Evolutionary conservation across 2,329 filamentous ascomycete species (phyloP).

Genomic region (Leptographium galeiforme): DNA sequence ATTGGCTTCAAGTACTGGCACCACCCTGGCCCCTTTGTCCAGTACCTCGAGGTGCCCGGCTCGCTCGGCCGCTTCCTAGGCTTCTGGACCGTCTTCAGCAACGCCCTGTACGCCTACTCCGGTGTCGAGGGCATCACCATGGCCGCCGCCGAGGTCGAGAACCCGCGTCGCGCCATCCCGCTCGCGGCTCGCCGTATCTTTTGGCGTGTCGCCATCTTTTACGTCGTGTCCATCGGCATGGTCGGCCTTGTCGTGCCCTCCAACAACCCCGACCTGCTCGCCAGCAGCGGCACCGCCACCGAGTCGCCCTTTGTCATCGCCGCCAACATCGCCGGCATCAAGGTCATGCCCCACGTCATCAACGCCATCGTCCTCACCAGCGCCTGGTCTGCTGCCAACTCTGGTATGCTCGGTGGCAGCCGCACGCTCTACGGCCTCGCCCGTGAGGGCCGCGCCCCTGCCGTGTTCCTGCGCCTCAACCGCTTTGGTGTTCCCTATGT

Average conservation of each 20-base stretch:
- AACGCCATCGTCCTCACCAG: constrained; percentile 65
- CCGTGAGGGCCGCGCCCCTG: constrained; percentile 42
- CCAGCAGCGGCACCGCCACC: constrained; percentile 21
- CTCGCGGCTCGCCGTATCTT: constrained; percentile 14
- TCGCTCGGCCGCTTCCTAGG: constrained; percentile 26
- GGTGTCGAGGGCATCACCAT: constrained; percentile 38
- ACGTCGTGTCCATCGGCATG: constrained; percentile 17
- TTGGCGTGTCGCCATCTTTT: constrained; percentile 19
- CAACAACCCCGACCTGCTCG: constrained; percentile 17
- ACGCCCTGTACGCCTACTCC: constrained; percentile 20
- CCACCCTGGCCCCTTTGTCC: constrained; percentile 28
- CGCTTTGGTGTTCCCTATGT: constrained; percentile 41
- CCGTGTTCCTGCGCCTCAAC: constrained; percentile 39
- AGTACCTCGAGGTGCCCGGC: constrained; percentile 22
- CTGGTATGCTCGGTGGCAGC: constrained; percentile 45
- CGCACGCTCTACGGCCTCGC: constrained; percentile 46
- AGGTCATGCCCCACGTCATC: constrained; percentile 55
- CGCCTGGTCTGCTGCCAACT: constrained; percentile 56
- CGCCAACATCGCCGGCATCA: constrained; percentile 53
- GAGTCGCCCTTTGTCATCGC: constrained; percentile 58
- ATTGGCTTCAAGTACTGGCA: constrained; percentile 10
- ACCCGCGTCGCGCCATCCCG: constrained; percentile 11
- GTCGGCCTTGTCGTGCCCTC: constrained; percentile 18
- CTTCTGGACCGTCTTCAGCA: constrained; percentile 28
- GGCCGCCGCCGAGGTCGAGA: constrained; percentile 10